Evolutionary conservation across 306 rosid genomes (phyloP).

Genomic region (Urtica urens): DNA sequence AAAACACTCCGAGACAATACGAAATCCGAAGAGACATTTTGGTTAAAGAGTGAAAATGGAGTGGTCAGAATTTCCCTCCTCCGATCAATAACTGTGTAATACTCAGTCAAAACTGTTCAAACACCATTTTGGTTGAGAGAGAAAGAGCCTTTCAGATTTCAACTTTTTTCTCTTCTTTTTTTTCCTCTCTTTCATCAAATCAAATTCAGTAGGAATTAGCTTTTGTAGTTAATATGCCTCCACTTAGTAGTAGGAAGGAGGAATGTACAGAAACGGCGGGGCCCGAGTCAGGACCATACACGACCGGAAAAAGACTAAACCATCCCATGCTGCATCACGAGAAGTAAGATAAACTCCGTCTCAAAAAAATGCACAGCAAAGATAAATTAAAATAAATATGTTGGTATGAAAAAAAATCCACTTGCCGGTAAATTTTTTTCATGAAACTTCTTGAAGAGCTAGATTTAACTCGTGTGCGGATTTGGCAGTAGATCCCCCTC

Average conservation of each 20-base stretch:
- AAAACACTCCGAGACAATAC: not conserved
- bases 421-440: constrained; percentile 16
- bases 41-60: constrained; percentile 15
- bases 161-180: not conserved
- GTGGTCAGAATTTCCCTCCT: constrained; percentile 7
- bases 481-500: constrained; percentile 86
- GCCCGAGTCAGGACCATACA: constrained; percentile 29
- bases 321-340: constrained; percentile 28
- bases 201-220: constrained; percentile 29
- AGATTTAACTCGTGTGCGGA: constrained; percentile 83
- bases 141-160: constrained; percentile 23
- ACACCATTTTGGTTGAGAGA: constrained; percentile 19
- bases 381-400: too few relatives aligned
- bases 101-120: constrained; percentile 35
- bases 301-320: constrained; percentile 13
- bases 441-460: constrained; percentile 71
- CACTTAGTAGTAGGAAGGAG: too few relatives aligned
- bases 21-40: not conserved
- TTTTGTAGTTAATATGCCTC: constrained; percentile 30
- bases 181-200: constrained; percentile 16
- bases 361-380: too few relatives aligned
- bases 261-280: constrained; percentile 34
- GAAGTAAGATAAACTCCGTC: too few relatives aligned
- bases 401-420: too few relatives aligned
- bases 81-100: constrained; percentile 8